These are phyloP conservation scores for Elongisporangium undulatum DNA, from an alignment of 352 stramenopile species.

Conservation along the genomic window DNA sequence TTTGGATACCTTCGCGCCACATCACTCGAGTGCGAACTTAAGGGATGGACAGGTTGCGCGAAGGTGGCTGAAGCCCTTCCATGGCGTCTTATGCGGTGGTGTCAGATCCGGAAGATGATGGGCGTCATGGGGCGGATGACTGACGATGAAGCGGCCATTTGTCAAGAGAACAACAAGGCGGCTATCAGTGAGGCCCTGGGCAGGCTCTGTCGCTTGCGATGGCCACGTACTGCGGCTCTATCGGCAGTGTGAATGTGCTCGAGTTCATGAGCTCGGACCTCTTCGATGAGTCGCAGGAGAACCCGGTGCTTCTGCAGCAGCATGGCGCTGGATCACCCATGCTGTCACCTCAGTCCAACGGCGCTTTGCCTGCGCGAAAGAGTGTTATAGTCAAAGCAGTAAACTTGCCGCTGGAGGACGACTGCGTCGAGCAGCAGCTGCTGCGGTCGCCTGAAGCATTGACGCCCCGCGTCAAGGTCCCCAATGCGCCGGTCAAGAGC, in stretches of 20 bases:
- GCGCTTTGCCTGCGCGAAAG: too few relatives aligned
- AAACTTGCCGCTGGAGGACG: constrained; percentile 41
- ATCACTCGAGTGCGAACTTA: too few relatives aligned
- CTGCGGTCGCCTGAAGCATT: constrained; percentile 1
- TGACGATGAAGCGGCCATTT: too few relatives aligned
- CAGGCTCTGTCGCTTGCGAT: too few relatives aligned
- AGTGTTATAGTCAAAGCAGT: not conserved
- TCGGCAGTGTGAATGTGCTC: constrained; percentile 65
- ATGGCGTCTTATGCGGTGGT: too few relatives aligned
- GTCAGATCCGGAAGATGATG: too few relatives aligned
- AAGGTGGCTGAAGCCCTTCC: too few relatives aligned
- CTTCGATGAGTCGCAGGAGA: constrained; percentile 72
- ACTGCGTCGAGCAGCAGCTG: not conserved
- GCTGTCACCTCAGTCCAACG: not conserved
- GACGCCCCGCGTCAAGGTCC: constrained; percentile 2
- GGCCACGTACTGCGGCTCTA: constrained; percentile 45
- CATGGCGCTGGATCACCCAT: not conserved
- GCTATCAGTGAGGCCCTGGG: too few relatives aligned
- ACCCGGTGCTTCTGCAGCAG: constrained; percentile 50
- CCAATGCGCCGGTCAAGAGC: not conserved
- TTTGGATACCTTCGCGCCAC: too few relatives aligned
- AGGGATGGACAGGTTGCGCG: too few relatives aligned
- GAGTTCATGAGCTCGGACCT: constrained; percentile 65
- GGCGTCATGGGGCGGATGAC: too few relatives aligned
- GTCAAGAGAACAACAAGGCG: too few relatives aligned